Conservation (phyloP, 192 early-diverging fungal genomes). For the Ramicandelaber brevisporus region DNA sequence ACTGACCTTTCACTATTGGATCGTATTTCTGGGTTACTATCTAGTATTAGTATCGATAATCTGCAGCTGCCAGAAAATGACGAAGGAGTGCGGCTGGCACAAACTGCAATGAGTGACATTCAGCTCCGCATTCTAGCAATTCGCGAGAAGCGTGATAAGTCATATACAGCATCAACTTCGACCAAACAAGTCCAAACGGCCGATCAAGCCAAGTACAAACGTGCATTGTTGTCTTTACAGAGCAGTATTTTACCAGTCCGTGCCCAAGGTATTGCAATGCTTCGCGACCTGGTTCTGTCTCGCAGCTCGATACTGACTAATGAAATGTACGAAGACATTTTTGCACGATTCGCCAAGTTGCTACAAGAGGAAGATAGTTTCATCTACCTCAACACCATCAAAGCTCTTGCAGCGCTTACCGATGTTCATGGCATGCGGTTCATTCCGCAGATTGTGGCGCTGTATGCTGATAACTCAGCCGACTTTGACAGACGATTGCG, state of each 20-base stretch:
- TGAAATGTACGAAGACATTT: conserved; percentile 30
- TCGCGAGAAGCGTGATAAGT: too few species aligned
- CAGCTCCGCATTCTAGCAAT: too few species aligned
- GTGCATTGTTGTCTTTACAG: too few species aligned
- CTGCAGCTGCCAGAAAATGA: too few species aligned
- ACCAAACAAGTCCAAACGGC: too few species aligned
- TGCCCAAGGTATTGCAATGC: conserved; percentile 61
- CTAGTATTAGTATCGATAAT: too few species aligned
- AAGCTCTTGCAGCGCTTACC: conserved; percentile 54
- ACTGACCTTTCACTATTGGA: too few species aligned
- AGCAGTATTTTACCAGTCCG: conserved; percentile 76
- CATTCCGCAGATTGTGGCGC: conserved; percentile 30
- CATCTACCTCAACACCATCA: conserved; percentile 81
- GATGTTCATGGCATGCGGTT: conserved; percentile 51
- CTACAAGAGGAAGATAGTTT: conserved; percentile 62
- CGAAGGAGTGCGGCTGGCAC: too few species aligned
- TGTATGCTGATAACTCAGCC: conserved; percentile 27
- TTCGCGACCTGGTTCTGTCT: conserved; percentile 55
- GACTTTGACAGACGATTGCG: conserved; percentile 45
- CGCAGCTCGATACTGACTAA: conserved; percentile 27
- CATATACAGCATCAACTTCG: too few species aligned
- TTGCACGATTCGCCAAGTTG: conserved; percentile 56
- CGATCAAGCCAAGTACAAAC: too few species aligned
- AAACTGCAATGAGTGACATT: too few species aligned
- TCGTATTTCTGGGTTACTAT: too few species aligned